Conservation (phyloP, 2,329 filamentous ascomycete species). For the Colletotrichum orbiculare region DNA sequence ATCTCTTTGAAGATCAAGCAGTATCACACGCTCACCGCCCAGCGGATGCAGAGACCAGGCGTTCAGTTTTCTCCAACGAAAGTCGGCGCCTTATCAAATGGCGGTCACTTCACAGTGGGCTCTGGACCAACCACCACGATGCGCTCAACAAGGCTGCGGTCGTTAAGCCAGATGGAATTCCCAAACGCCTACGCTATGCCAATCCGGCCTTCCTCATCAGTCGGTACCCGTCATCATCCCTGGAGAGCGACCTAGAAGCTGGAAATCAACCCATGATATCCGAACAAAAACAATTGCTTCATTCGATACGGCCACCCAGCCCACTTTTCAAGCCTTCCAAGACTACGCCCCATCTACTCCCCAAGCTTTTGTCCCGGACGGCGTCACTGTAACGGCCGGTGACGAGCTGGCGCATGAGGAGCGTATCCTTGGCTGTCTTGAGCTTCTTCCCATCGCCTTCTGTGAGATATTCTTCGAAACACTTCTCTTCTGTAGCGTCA, state of each 20-base stretch:
- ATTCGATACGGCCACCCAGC: slow-evolving; percentile 39
- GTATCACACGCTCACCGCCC: no score
- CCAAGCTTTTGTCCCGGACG: slow-evolving; percentile 54
- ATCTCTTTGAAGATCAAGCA: no score
- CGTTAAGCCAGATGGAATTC: slow-evolving; percentile 6
- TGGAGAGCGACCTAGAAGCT: no score
- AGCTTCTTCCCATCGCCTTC: slow-evolving; percentile 72
- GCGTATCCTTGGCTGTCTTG: slow-evolving; percentile 76
- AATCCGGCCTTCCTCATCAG: not conserved
- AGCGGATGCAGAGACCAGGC: no score
- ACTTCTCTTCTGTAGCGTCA: slow-evolving; percentile 75
- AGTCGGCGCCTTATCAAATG: no score
- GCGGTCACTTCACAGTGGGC: no score
- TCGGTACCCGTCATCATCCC: no score
- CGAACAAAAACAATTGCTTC: not conserved
- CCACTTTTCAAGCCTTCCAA: slow-evolving; percentile 64
- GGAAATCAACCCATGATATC: no score
- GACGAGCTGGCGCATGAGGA: slow-evolving; percentile 79
- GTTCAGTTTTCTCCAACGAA: no score
- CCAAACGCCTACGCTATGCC: slow-evolving; percentile 38
- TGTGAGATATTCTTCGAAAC: slow-evolving; percentile 77
- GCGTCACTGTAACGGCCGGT: slow-evolving; percentile 68
- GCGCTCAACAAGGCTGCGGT: no score
- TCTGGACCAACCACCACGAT: no score
- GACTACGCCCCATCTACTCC: slow-evolving; percentile 60